Base-by-base conservation (phyloP, 2,329 filamentous ascomycete species). In the Pseudocercospora macadamiae region DNA sequence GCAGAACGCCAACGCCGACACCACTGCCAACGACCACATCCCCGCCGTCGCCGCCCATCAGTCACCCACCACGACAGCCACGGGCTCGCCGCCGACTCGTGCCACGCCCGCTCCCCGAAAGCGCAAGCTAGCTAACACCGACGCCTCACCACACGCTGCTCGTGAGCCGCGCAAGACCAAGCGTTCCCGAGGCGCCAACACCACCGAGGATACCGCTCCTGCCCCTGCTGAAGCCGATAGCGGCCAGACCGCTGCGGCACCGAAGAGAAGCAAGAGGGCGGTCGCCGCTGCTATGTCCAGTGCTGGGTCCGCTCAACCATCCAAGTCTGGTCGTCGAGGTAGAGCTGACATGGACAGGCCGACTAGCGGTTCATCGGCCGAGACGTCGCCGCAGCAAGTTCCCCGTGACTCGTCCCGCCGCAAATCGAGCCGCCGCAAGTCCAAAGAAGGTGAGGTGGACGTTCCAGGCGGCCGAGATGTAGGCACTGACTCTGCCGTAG, bases 341-440 rank as follows among this genome's bases (percentile, higher is more conserved):
- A 57, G 56, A 53, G 53, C 65, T 67, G 62, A 69, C 65, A 60
- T 56, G 53, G 58, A 55, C 69, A 87, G 86, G 72, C 84, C 84
- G 66, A 84, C 86, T 67, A 82, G 84, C 65, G 86, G 85, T 69
- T 83, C 86, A 66, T 81, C 85, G 62, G 86, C 86, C 72, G 85
- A 87, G 65, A 80, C 82, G 59, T 82, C 86, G 58, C 76, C 78
- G 61, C 76, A 76, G 74, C 79, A 77, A 61, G 73, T 80, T 30
- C 79, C 85, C 32, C 84, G 87, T 56, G 82, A 86, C 21, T 82
- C 86, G 19, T 86, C 88, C 1, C 89, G 86, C 72, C 84, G 89
- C 68, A 92, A 91, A 74, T 86, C 89, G 32, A 86, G 83, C 71
- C 85, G 88, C 71, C 93, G 89, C 77, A 91, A 89, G 76, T 75